A percentile compares a stretch with the other conserved stretches of the same genome.
These are phyloP conservation scores for Cryphonectria parasitica DNA, from an alignment of 2,329 filamentous ascomycete genomes.

Conservation along the genomic window DNA sequence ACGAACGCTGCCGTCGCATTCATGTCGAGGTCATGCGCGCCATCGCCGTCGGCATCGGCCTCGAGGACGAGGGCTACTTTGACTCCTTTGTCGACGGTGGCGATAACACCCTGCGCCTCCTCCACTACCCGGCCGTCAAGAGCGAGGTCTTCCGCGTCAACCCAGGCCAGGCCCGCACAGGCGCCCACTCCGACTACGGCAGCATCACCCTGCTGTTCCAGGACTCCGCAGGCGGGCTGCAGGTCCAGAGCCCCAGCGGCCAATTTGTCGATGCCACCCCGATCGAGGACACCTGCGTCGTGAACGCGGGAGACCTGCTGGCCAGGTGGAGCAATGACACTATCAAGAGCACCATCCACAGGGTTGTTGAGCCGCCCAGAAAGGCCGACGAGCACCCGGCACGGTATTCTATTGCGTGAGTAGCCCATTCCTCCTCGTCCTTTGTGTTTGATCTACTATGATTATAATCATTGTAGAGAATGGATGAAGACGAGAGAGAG, in stretches of 20 bases:
- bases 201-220: conserved; percentile 67
- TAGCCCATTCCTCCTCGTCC: conserved; percentile 27
- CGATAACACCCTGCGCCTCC: conserved; percentile 72
- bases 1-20: conserved; percentile 71
- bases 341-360: conserved; percentile 88
- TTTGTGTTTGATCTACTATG: too few relatives aligned
- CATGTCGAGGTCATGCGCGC: conserved; percentile 82
- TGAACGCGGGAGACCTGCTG: conserved; percentile 87
- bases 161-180: conserved; percentile 73
- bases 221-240: conserved; percentile 58
- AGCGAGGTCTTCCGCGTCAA: conserved; percentile 68
- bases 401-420: conserved; percentile 82
- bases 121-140: conserved; percentile 75
- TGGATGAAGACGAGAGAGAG: not conserved
- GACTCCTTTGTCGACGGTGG: conserved; percentile 72
- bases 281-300: conserved; percentile 78
- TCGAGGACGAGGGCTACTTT: conserved; percentile 73
- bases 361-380: conserved; percentile 82
- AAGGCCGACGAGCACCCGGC: conserved; percentile 66
- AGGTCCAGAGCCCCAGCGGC: conserved; percentile 71
- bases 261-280: conserved; percentile 83
- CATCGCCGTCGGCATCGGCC: conserved; percentile 78
- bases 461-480: too few relatives aligned
- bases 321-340: conserved; percentile 89
- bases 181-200: conserved; percentile 73